Evolutionary conservation across 176 grass and related monocot species (phyloP).

Genomic region (Oryza glumipatula): DNA sequence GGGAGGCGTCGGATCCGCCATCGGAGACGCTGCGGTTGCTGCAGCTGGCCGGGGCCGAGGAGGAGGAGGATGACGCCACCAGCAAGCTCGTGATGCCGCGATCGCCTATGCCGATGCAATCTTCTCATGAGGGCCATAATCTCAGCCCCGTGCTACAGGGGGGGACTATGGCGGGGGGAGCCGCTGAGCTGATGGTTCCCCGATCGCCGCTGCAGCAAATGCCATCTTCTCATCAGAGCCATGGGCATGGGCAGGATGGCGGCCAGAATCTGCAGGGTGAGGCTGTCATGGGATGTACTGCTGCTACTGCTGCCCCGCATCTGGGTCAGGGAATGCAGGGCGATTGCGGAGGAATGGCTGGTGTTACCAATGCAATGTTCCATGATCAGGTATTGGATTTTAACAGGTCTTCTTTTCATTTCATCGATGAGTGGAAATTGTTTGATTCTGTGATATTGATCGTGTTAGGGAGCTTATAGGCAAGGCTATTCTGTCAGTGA

Average conservation of each 20-base stretch:
- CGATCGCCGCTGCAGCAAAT: slow-evolving; percentile 14
- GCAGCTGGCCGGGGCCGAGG: slow-evolving; percentile 67
- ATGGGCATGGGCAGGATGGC: slow-evolving; percentile 31
- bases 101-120: slow-evolving; percentile 21
- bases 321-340: slow-evolving; percentile 31
- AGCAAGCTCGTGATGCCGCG: slow-evolving; percentile 59
- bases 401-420: background rate
- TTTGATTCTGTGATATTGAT: background rate
- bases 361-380: slow-evolving; percentile 41
- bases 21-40: slow-evolving; percentile 75
- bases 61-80: slow-evolving; percentile 89
- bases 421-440: background rate
- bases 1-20: slow-evolving; percentile 45
- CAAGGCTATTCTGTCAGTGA: background rate
- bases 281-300: background rate
- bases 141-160: slow-evolving; percentile 39
- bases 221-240: slow-evolving; percentile 35
- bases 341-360: slow-evolving; percentile 25
- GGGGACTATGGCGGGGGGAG: slow-evolving; percentile 9
- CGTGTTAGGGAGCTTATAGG: background rate
- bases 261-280: slow-evolving; percentile 42
- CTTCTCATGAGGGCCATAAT: slow-evolving; percentile 35
- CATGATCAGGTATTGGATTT: slow-evolving; percentile 37
- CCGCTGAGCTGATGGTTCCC: slow-evolving; percentile 28
- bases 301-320: background rate